Base-by-base conservation (phyloP, 495 filamentous ascomycete species). In the Stereocaulon alpinum region DNA sequence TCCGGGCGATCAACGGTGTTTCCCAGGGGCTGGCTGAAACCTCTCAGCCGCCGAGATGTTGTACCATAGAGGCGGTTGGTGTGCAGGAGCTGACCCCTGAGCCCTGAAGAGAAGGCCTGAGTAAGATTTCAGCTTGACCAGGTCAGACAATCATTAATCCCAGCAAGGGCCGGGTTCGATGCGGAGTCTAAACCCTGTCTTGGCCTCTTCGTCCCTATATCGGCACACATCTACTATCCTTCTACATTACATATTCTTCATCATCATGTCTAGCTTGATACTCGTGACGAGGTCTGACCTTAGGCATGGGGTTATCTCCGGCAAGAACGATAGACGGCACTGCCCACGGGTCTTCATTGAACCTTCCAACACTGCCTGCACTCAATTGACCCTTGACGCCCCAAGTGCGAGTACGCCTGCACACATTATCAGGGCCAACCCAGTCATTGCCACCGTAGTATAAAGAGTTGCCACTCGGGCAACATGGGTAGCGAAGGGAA, bases 401-500 rank as follows among this genome's bases (percentile, higher is more conserved):
- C 15, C 49, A 30, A 37, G 49, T 52, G 30, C 49, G 49, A 52
- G 29, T 52, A 37, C 49, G 29, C 1, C 30, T 11, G 29, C 49
- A 9, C 34, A 37, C 34, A 37, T 37, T 37, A 12, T 44, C 6
- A 34, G 20, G 30, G 30, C 34, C 49, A 30, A 3, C 34, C 20
- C 49, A 30, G n/a, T 52, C 49, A 15, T 52, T 52, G 29, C 49
- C 18, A 11, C 17, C 49, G 0, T 52, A 34, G 18, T 32, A 52
- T 34, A 34, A 10, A 18, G n/a, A 52, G 10, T 34, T 29, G 49
- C 49, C 49, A 52, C 49, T 52, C 29, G 49, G 20, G 12, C 49
- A 37, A 18, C n/a, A 52, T 52, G 49, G 17, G 30, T 30, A 52
- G 49, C 34, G 49, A 52, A 52, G 49, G 20, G 30, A 34, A 52